Evolutionary conservation across 352 stramenopile species (phyloP), one percentile per base, ranked within the genome.

Genomic region (Globisporangium alternatum): DNA sequence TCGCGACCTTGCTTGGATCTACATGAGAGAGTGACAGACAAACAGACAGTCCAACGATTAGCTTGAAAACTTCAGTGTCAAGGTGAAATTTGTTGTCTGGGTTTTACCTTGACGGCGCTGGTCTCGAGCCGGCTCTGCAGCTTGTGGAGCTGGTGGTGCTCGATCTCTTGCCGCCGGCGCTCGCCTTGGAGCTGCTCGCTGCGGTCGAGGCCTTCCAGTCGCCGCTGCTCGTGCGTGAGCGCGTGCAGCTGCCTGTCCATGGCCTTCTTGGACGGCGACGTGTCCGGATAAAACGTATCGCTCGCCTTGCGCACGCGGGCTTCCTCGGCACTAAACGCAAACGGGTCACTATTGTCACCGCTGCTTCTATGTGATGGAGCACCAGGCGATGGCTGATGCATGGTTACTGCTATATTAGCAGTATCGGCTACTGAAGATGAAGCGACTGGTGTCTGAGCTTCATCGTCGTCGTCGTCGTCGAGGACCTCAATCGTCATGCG

Each of bases 401-500:
- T 61, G 33, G 47, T 12, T 39, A 39, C 10, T 39, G 52, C 10
- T 6, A 17, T 45, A 19, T 12, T 45, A 21, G 48, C 15, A 25
- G 21, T 25, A 62, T 61, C n/a, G 5, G 43, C 10, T 48, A 17
- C 15, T 39, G 33, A 39, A 39, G 33, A 8, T 39, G 33, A 12
- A n/a, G 13, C 22, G 31, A 17, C 28, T 56, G 49, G 15, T 17
- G n/a, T 2, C 12, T 39, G 25, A 12, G 47, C 22, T 39, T 31
- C 66, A 2, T 83, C 69, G 0, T 76, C 61, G 13, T 76, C 69
- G 22, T 76, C 74, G 28, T 82, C 71, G 41, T 91, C 79, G 31
- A 90, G 48, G 12, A 92, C 81, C 66, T 92, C 81, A 47, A 92
- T 90, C 0, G 83, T 92, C 54, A 88, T 64, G 25, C 79, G 68